Base-by-base conservation (phyloP, 2,329 filamentous ascomycete genomes). In the Trichoderma harzianum region DNA sequence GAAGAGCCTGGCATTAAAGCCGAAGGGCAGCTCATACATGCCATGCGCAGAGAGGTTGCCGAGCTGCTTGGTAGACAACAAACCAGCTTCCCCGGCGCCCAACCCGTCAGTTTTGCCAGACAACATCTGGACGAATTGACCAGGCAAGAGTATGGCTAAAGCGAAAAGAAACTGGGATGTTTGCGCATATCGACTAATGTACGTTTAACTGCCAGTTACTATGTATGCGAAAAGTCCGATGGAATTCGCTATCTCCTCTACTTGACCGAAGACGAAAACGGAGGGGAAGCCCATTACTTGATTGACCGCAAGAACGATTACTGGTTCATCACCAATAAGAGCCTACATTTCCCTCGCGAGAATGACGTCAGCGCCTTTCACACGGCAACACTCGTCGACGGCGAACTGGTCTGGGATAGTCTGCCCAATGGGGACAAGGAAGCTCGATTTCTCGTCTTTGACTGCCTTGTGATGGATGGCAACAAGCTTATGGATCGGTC, bases 301-400 rank as follows among this genome's bases (percentile, higher is more conserved):
- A 97, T 99, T 83, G 95, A 99, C 83, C 94, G 96, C 79, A 97
- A 95, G 83, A 98, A 99, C 83, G 94, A 98, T 80, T 99, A 96
- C 85, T 97, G 95, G 88, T 94, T 88, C 78, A 89, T 98, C 73
- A 88, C 89, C 34, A 86, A 88, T 73, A 84, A 84, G 68, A 87
- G 84, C 71, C 87, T 98, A 28, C 94, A 97, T 80, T 95, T 98
- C 76, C 96, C 96, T 0, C 84, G 92, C 26, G 89, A 89, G 47
- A 84, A 88, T 57, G 87, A 92, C 75, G 86, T 88, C 12, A 82
- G 85, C 57, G 86, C 85, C 16, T 98, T 93, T 80, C 94, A 98
- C 79, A 88, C 86, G 16, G 88, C 90, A 73, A 98, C 96, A 0
- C 84, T 99, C 34, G 87, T 98, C 61, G 96, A 99, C 77, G 96